Conservation (phyloP, 192 early-diverging fungal species). For the Phycomyces nitens region DNA sequence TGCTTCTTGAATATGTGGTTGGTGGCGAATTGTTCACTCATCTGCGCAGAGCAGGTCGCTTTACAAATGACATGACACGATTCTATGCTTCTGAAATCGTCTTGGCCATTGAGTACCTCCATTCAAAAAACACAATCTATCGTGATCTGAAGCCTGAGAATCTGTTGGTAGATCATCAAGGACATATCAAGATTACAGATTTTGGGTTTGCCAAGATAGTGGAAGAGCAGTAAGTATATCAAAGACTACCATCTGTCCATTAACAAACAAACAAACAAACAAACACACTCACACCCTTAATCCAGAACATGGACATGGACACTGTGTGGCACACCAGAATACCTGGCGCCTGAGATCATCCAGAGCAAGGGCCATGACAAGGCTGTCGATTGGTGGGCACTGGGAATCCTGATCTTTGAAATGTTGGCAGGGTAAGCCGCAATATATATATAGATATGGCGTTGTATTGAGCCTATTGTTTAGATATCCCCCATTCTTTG, state of each 20-base stretch:
- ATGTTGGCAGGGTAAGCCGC: conserved; percentile 68
- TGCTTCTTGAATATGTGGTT: conserved; percentile 86
- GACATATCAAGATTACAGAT: conserved; percentile 86
- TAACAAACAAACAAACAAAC: too few relatives aligned
- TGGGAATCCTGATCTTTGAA: conserved; percentile 85
- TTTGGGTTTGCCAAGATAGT: conserved; percentile 85
- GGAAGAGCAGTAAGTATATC: conserved; percentile 1
- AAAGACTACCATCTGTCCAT: too few relatives aligned
- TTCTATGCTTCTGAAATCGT: conserved; percentile 87
- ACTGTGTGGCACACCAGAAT: conserved; percentile 85
- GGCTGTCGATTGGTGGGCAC: conserved; percentile 90
- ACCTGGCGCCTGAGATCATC: conserved; percentile 85
- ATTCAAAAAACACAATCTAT: conserved; percentile 79
- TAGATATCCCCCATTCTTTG: conserved; percentile 68
- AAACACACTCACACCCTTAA: too few relatives aligned
- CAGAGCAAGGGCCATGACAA: conserved; percentile 82
- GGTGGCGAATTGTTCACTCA: conserved; percentile 89
- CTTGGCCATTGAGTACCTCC: conserved; percentile 81
- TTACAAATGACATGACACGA: conserved; percentile 78
- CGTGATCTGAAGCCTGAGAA: conserved; percentile 87
- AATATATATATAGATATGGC: background rate
- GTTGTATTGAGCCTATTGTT: background rate
- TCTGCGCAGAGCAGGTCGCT: conserved; percentile 74
- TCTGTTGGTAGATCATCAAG: conserved; percentile 60
- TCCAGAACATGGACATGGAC: conserved; percentile 70